Percentiles rank a stretch among this genome's conserved stretches.
Conservation (phyloP, 73 alveolate genomes). For the Tetrahymena malaccensis region DNA sequence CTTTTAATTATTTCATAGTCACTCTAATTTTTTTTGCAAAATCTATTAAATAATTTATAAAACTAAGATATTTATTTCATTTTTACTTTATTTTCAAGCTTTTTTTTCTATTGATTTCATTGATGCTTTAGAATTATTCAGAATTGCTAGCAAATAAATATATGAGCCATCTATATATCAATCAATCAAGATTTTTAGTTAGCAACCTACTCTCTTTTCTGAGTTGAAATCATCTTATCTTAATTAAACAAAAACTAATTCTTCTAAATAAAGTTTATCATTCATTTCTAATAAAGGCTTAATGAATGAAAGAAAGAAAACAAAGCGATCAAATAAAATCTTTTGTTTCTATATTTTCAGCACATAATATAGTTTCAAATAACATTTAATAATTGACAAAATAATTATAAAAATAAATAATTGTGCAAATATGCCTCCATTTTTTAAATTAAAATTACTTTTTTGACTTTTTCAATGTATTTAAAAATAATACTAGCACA, state of each 20-base stretch:
- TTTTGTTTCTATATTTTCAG: neutral
- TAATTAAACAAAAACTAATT: no score
- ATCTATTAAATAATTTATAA: neutral
- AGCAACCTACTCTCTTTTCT: neutral
- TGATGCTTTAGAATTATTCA: neutral
- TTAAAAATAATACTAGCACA: no score
- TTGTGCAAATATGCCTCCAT: no score
- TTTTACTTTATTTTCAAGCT: no score
- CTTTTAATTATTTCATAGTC: neutral
- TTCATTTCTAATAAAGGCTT: no score
- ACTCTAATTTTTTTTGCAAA: neutral
- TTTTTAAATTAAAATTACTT: no score
- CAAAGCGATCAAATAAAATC: neutral
- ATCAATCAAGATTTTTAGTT: neutral
- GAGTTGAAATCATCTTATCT: neutral
- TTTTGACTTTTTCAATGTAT: no score
- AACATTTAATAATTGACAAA: no score
- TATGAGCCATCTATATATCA: neutral
- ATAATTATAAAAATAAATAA: no score
- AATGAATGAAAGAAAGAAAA: neutral
- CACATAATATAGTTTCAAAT: no score
- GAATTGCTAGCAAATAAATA: neutral
- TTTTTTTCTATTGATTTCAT: neutral
- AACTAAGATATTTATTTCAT: neutral
- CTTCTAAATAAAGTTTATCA: neutral